phyloP scores from a whole-genome alignment of 164 flowering plant genomes.

The Euptelea pleiosperma region DNA sequence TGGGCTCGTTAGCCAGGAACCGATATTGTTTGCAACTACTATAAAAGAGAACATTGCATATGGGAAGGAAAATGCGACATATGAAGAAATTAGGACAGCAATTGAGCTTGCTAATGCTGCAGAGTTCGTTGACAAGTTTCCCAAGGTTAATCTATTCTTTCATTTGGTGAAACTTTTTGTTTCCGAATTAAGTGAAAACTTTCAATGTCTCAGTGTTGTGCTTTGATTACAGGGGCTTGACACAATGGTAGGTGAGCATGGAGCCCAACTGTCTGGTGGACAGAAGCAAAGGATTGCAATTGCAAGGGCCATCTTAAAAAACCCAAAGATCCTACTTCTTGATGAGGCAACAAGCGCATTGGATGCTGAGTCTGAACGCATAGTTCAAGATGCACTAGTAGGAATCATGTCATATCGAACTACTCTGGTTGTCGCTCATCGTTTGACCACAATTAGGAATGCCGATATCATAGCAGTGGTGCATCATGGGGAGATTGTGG shows the following conservation, averaged over 20 bases:
- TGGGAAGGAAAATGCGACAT: constrained; percentile 62
- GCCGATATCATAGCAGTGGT: constrained; percentile 65
- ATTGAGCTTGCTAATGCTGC: constrained; percentile 73
- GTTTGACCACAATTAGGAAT: constrained; percentile 59
- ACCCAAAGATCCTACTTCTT: constrained; percentile 73
- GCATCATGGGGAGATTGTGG: constrained; percentile 58
- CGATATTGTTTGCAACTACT: constrained; percentile 52
- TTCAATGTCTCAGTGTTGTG: no score
- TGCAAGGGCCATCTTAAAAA: constrained; percentile 75
- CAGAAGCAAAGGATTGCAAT: no score
- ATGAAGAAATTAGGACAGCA: constrained; percentile 52
- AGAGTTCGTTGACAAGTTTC: constrained; percentile 60
- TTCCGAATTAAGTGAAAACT: background rate
- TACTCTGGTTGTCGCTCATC: constrained; percentile 71
- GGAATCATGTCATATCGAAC: constrained; percentile 54
- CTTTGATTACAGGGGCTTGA: constrained; percentile 67
- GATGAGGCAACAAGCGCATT: no score
- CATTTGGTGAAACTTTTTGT: background rate
- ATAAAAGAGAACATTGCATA: constrained; percentile 64
- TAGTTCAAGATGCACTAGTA: constrained; percentile 63
- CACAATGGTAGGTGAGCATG: constrained; percentile 74
- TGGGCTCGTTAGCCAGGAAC: constrained; percentile 78
- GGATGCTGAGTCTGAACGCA: constrained; percentile 62
- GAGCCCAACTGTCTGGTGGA: no score
- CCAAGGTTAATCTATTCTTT: constrained; percentile 32